phyloP scores from a whole-genome alignment of 768 basidiomycete genomes.

The Lactarius hatsudake region DNA sequence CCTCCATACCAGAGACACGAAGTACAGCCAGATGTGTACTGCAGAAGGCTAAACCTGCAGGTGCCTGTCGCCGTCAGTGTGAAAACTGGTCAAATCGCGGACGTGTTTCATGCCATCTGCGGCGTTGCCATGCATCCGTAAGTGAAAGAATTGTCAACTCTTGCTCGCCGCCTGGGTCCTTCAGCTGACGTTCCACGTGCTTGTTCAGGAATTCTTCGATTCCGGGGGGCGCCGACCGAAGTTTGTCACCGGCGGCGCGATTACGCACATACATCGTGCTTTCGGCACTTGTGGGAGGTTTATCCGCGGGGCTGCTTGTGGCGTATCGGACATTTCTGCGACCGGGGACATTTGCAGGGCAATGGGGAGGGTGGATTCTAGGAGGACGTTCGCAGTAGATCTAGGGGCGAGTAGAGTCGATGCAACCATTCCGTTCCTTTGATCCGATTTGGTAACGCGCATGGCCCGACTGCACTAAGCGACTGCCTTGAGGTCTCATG shows the following conservation, averaged over 20 bases:
- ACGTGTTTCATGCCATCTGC: conserved; percentile 85
- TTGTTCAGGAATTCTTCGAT: conserved; percentile 45
- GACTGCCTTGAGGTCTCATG: conserved; percentile 23
- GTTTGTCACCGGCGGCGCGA: conserved; percentile 63
- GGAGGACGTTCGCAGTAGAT: conserved; percentile 49
- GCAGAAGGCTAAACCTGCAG: conserved; percentile 81
- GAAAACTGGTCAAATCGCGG: conserved; percentile 77
- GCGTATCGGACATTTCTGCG: conserved; percentile 64
- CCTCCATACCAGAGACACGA: conserved; percentile 76
- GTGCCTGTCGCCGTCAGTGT: conserved; percentile 95
- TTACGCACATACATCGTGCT: conserved; percentile 70
- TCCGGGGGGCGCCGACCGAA: conserved; percentile 82
- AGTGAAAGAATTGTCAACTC: conserved; percentile 35
- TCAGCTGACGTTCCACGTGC: conserved; percentile 19
- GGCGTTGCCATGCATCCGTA: conserved; percentile 85
- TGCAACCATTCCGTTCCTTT: not conserved
- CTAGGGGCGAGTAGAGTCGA: conserved; percentile 9
- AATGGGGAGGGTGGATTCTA: conserved; percentile 67
- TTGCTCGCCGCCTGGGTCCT: conserved; percentile 5
- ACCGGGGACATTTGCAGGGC: conserved; percentile 59
- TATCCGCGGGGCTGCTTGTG: conserved; percentile 69
- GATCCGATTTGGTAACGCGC: conserved; percentile 19
- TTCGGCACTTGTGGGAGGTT: conserved; percentile 71
- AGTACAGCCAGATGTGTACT: conserved; percentile 98
- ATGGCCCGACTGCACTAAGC: conserved; percentile 19